Evolutionary conservation across 441 rosid genomes (phyloP).

Genomic region (Adansonia madagascariensis): DNA sequence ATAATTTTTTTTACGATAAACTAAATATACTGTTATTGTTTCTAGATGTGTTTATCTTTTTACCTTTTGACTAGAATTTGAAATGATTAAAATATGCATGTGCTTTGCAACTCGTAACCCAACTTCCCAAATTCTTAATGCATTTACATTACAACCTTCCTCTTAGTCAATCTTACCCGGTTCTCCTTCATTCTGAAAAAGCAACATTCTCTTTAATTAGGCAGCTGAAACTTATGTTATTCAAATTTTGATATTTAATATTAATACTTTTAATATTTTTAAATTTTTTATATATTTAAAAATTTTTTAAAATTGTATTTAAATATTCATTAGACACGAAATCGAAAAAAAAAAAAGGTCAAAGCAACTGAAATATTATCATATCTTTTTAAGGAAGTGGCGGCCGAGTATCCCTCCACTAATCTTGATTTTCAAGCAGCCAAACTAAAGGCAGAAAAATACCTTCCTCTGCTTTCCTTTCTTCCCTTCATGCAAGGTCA

Average conservation of each 20-base stretch:
- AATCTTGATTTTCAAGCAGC: slow-evolving; percentile 3
- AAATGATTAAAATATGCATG: neutral
- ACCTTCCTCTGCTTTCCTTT: neutral
- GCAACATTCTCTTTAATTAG: slow-evolving; percentile 7
- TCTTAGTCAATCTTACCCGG: neutral
- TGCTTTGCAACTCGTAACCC: neutral
- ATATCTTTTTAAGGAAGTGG: slow-evolving; percentile 8
- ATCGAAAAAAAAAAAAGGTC: too few species aligned
- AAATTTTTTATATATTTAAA: too few species aligned
- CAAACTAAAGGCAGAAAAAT: slow-evolving; percentile 18
- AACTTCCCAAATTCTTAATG: slow-evolving; percentile 7
- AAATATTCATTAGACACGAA: too few species aligned
- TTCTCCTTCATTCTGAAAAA: neutral
- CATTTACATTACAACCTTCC: neutral
- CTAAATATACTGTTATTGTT: too few species aligned
- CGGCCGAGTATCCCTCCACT: slow-evolving; percentile 9
- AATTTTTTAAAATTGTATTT: too few species aligned
- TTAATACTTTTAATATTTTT: too few species aligned
- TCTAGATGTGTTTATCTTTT: too few species aligned
- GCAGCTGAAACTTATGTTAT: neutral
- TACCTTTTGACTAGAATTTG: neutral
- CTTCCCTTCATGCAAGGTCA: neutral
- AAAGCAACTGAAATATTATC: slow-evolving; percentile 1
- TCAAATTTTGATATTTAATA: too few species aligned
- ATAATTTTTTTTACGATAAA: too few species aligned